Base-by-base conservation (phyloP, 1,284 basidiomycete species). In the Stygiomarasmius scandens region DNA sequence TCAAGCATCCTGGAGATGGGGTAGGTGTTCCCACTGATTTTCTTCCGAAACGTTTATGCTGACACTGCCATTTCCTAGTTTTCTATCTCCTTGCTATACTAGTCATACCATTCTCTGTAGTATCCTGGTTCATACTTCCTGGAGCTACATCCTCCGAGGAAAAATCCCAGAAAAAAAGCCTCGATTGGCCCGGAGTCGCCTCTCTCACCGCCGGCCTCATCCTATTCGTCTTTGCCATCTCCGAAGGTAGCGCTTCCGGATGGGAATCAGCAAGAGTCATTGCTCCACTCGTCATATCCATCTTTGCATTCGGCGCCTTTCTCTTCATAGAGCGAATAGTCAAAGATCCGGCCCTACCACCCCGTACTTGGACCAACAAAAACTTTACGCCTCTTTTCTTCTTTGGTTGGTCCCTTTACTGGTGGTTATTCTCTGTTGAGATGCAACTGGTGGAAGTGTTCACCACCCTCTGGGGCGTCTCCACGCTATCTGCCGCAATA, bases 361-460 rank as follows among this genome's bases (percentile, higher is more conserved):
- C 60, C 8, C 41, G 48, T 5, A 63, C 60, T 20, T 64, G 63
- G 63, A 55, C 60, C 10, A 60, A 57, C 41, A 59, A 60, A 51
- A 53, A 49, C 25, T 64, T 64, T 49, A 58, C 56, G 0, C 61
- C 62, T 9, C 48, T 64, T 22, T 64, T 64, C 50, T 65, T 65
- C 52, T 65, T 59, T 46, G 60, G 54, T 16, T 63, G 62, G 60
- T 61, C 54, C 29, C 50, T 62, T n/a, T 65, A 63, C 45, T 65
- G 64, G 64, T 65, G 56, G 53, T 22, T 52, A 10, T 59, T 62
- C 27, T 56, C 46, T 20, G 48, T 32, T 29, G 58, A 63, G 46
- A 49, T 62, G 10, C 47, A 58, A 25, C 25, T 53, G 10, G 51
- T 58, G 2, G 51, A 58, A 20, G 29, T 57, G 10, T 57, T 57